phyloP scores from a whole-genome alignment of 2,329 filamentous ascomycete species.

The Berkeleyomyces rouxiae region DNA sequence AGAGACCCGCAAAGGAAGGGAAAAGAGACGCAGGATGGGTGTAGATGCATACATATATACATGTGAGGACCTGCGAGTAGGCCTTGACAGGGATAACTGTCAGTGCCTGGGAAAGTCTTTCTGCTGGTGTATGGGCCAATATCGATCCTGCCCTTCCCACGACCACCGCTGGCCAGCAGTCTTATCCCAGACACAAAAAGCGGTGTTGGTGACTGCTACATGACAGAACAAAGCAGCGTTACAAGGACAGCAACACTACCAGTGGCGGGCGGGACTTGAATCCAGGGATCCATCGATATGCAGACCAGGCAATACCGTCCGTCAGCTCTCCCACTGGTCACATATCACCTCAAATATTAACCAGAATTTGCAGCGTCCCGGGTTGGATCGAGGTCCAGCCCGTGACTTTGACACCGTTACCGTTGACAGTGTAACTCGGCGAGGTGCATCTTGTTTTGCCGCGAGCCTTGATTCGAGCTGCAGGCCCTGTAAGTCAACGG shows the following conservation, averaged over 20 bases:
- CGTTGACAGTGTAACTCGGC: not conserved
- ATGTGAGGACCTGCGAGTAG: not conserved
- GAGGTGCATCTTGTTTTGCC: not conserved
- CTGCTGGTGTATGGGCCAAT: not conserved
- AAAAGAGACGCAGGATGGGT: not conserved
- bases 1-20: constrained; percentile 1
- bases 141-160: not conserved
- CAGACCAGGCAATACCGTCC: not conserved
- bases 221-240: not conserved
- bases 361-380: too few species aligned
- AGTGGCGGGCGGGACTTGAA: not conserved
- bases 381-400: too few species aligned
- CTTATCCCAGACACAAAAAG: not conserved
- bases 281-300: not conserved
- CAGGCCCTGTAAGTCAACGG: not conserved
- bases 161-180: not conserved
- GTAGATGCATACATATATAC: not conserved
- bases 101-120: not conserved
- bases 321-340: not conserved
- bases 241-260: not conserved
- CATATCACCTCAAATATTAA: too few species aligned
- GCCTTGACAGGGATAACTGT: not conserved
- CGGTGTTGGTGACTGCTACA: not conserved
- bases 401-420: not conserved
- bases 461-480: not conserved